Conservation (phyloP, 768 basidiomycete genomes). For the Hortiboletus flavorubellus region DNA sequence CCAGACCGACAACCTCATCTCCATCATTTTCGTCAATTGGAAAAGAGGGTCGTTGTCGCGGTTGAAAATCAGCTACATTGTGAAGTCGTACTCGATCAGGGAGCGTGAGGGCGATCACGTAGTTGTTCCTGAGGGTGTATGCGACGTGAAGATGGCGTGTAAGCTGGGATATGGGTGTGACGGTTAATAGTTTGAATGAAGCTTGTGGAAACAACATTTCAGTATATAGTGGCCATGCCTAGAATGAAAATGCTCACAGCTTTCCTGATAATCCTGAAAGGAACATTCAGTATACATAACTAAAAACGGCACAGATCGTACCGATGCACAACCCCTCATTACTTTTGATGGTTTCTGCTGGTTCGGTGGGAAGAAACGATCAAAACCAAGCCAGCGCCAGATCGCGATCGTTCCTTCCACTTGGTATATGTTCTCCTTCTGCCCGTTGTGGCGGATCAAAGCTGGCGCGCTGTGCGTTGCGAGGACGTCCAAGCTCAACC, state of each 20-base stretch:
- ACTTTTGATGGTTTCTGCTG: slow-evolving; percentile 32
- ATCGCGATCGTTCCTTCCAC: slow-evolving; percentile 53
- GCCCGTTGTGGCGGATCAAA: slow-evolving; percentile 35
- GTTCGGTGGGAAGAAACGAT: slow-evolving; percentile 60
- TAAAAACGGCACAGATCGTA: slow-evolving; percentile 30
- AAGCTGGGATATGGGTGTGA: slow-evolving; percentile 41
- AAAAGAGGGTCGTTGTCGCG: slow-evolving; percentile 42
- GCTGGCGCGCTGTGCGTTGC: slow-evolving; percentile 53
- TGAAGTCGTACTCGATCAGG: slow-evolving; percentile 41
- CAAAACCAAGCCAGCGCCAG: slow-evolving; percentile 67
- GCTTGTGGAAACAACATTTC: slow-evolving; percentile 35
- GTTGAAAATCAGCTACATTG: slow-evolving; percentile 45
- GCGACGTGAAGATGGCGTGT: slow-evolving; percentile 39
- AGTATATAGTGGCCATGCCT: background rate
- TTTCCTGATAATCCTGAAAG: slow-evolving; percentile 70
- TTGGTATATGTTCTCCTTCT: slow-evolving; percentile 25
- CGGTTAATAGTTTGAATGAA: slow-evolving; percentile 62
- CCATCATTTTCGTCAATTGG: slow-evolving; percentile 33
- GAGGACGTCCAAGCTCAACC: slow-evolving; percentile 57
- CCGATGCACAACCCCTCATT: slow-evolving; percentile 59
- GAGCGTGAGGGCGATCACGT: slow-evolving; percentile 48
- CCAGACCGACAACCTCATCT: slow-evolving; percentile 19
- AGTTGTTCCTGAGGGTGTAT: slow-evolving; percentile 46
- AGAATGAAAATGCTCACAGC: slow-evolving; percentile 44
- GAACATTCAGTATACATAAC: background rate